Evolutionary conservation across 768 basidiomycete genomes (phyloP).

Genomic region (Termitomyces sp.): DNA sequence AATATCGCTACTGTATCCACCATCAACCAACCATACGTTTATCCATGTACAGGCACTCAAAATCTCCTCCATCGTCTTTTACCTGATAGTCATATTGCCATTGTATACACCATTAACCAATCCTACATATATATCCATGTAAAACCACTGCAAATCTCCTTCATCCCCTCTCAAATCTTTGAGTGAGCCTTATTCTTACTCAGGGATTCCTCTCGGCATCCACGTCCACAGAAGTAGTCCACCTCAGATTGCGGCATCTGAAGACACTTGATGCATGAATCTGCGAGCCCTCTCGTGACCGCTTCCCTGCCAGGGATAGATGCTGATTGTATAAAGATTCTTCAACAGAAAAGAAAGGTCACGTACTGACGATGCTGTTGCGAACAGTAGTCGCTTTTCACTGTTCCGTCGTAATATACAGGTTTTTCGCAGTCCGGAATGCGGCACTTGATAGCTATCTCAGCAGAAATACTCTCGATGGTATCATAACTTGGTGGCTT

Average conservation of each 20-base stretch:
- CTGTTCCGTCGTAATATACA: conserved; percentile 49
- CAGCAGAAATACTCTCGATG: neutral
- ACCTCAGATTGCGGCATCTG: conserved; percentile 49
- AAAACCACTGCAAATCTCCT: neutral
- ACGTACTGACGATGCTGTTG: conserved; percentile 59
- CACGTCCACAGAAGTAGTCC: conserved; percentile 59
- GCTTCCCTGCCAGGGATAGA: conserved; percentile 40
- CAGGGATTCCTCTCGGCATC: conserved; percentile 51
- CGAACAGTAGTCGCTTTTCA: conserved; percentile 54
- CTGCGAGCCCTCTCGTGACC: conserved; percentile 42
- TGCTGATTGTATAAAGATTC: neutral
- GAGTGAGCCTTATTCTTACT: neutral
- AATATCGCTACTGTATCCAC: no score
- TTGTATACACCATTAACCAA: neutral
- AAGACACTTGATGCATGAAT: conserved; percentile 62
- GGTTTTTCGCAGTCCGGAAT: conserved; percentile 55
- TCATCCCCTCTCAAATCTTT: neutral
- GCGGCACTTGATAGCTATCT: conserved; percentile 26
- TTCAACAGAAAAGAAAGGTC: neutral
- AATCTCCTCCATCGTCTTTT: neutral
- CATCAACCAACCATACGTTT: neutral
- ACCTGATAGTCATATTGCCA: no score
- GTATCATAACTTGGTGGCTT: neutral
- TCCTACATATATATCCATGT: neutral
- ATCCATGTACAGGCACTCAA: neutral